Evolutionary conservation across 352 stramenopile genomes (phyloP), one percentile per base, ranked within the genome.

Genomic region (Phytophthora pluvialis): DNA sequence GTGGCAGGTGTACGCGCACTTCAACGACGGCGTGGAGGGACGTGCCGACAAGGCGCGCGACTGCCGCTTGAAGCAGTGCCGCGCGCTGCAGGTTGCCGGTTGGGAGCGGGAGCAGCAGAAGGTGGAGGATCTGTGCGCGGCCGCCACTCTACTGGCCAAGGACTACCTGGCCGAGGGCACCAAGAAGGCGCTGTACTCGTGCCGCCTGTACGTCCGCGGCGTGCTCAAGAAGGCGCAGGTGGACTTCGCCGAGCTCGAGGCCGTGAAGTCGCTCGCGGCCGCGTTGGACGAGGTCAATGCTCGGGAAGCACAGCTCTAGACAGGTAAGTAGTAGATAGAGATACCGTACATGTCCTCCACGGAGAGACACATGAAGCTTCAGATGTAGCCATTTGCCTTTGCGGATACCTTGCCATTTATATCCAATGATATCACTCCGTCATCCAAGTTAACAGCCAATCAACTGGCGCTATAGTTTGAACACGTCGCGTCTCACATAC

Each of bases 1-100:
- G 56, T 96, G 86, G 86, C 81, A 91, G 58, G 72, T 94, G 25
- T 94, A 93, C 48, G 88, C 86, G 42, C 81, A 90, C 70, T 92
- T 91, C 44, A 91, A 92, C 60, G 80, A 93, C 55, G 82, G 78
- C 15, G 26, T 80, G 6, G 64, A 87, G 6, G 79, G 73, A 0
- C 78, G 87, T 18, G 66, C 67, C 26, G 76, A 90, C 48, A 93
- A 93, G 56, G 88, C 83, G 10, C 80, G 89, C 18, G 86, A 94
- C 54, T 94, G 84, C 45, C 85, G 86, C 15, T 47, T 93, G 26
- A 94, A 93, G 70, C 74, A 91, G 64, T 90, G 86, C 50, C 85
- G 87, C 15, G 83, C 84, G 7, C 52, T 93, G 31, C 83, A 93
- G 70, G 66, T 65, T 25, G 86, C 81, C 5, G 78, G 78, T 7